These are phyloP conservation scores for Candida krabiensis DNA, from an alignment of 805 yeast genomes.

Conservation along the genomic window DNA sequence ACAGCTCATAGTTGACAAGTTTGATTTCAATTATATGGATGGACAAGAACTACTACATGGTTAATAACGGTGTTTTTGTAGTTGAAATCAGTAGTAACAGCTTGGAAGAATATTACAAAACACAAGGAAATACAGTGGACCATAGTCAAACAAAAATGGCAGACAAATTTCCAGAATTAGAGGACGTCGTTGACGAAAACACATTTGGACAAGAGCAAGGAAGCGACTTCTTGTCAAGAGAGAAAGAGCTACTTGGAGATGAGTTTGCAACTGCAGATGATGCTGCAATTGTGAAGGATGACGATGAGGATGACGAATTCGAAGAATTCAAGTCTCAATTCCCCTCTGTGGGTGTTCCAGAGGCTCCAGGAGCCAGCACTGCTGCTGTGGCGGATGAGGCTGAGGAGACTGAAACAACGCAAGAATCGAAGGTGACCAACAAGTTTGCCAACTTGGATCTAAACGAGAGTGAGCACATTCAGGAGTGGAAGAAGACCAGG, in stretches of 20 bases:
- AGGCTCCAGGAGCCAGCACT: constrained; percentile 12
- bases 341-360: constrained; percentile 52
- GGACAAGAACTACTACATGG: no score
- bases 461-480: constrained; percentile 57
- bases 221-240: constrained; percentile 66
- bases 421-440: constrained; percentile 37
- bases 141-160: no score
- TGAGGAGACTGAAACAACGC: constrained; percentile 9
- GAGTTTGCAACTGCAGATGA: constrained; percentile 71
- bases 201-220: constrained; percentile 33
- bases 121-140: no score
- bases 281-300: constrained; percentile 43
- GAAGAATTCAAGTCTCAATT: constrained; percentile 64
- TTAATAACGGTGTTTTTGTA: no score
- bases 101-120: no score
- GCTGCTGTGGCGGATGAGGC: constrained; percentile 14
- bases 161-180: constrained; percentile 75
- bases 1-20: no score
- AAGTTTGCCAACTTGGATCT: constrained; percentile 36
- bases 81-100: no score
- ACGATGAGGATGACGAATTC: constrained; percentile 45
- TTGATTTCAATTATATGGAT: no score
- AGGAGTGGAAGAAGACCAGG: constrained; percentile 82
- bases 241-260: constrained; percentile 66
- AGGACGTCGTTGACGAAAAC: constrained; percentile 38